Conservation (phyloP, 2,329 filamentous ascomycete genomes). For the Alternaria novae-zelandiae region DNA sequence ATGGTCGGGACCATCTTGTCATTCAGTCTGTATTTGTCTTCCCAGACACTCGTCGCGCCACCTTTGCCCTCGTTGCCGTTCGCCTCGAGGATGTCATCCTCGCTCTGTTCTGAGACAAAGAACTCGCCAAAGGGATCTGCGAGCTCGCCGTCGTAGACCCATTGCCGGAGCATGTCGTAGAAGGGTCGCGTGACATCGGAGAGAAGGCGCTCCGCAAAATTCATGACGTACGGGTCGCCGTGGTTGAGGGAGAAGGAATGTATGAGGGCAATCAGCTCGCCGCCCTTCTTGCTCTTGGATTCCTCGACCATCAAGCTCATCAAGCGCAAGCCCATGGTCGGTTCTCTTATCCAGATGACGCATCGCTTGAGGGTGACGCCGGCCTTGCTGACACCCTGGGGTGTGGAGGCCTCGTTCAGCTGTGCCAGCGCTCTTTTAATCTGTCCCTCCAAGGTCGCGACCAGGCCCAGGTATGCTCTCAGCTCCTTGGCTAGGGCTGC, state of each 20-base stretch:
- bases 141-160: slow-evolving; percentile 98
- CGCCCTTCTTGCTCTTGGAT: slow-evolving; percentile 81
- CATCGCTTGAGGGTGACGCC: slow-evolving; percentile 95
- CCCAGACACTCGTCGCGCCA: slow-evolving; percentile 90
- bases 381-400: slow-evolving; percentile 77
- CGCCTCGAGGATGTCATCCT: slow-evolving; percentile 52
- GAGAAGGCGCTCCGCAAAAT: slow-evolving; percentile 89
- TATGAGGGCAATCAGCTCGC: slow-evolving; percentile 90
- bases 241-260: slow-evolving; percentile 93
- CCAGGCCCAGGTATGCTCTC: slow-evolving; percentile 85
- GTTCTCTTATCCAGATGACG: slow-evolving; percentile 95
- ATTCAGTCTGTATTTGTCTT: slow-evolving; percentile 92
- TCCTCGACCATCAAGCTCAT: slow-evolving; percentile 96
- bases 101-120: slow-evolving; percentile 85
- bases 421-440: slow-evolving; percentile 81
- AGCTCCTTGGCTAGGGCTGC: slow-evolving; percentile 86
- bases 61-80: slow-evolving; percentile 51
- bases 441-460: slow-evolving; percentile 91
- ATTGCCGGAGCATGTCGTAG: slow-evolving; percentile 92
- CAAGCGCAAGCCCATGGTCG: slow-evolving; percentile 90
- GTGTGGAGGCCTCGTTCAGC: slow-evolving; percentile 71
- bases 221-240: slow-evolving; percentile 91
- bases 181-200: slow-evolving; percentile 90
- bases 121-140: slow-evolving; percentile 97
- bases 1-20: slow-evolving; percentile 90